Base-by-base conservation (phyloP, 1,284 basidiomycete species). In the Cutaneotrichosporon mucoides region DNA sequence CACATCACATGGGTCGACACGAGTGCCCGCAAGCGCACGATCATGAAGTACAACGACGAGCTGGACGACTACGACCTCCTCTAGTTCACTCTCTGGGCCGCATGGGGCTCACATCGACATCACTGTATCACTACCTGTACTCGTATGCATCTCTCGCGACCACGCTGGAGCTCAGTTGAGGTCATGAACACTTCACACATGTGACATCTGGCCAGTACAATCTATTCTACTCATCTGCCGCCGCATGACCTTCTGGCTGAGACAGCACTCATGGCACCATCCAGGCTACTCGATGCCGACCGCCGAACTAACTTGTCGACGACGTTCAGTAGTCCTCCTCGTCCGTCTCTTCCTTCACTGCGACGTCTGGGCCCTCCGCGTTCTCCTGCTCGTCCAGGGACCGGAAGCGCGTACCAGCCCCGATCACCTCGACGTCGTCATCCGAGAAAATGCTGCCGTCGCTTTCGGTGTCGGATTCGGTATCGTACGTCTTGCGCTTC, bases 1-100 rank as follows among this genome's bases (percentile, higher is more conserved):
- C 99, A 97, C 79, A 92, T 99, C 50, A 98, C 96, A 16, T 99
- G 96, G 96, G 93, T 99, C 13, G 94, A 99, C 77, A 94, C 92
- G 33, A 93, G 89, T 67, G 96, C 95, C 77, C 85, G 98, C 76
- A 98, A 96, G 85, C 84, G 95, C 64, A 94, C 91, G 0, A 87
- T 99, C 74, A 90, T 95, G 87, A 82, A 84, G 65, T 99, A 99
- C 83, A 99, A 98, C 76, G 94, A 96, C 80, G 91, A 97, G 91
- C 84, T 94, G 60, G 91, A 94, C 78, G 91, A 94, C 78, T 94
- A 88, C 76, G 91, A 93, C 77, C 77, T 93, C 57, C 79, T 94
- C 57, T 93, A 80, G 81, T 40, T 40, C 24, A 24, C 24, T 40
- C 38, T 40, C 38, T 9, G 38, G 12, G 38, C 9, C 12, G 8